phyloP scores from a whole-genome alignment of 257 asterid genomes.

The Galeopsis tetrahit region DNA sequence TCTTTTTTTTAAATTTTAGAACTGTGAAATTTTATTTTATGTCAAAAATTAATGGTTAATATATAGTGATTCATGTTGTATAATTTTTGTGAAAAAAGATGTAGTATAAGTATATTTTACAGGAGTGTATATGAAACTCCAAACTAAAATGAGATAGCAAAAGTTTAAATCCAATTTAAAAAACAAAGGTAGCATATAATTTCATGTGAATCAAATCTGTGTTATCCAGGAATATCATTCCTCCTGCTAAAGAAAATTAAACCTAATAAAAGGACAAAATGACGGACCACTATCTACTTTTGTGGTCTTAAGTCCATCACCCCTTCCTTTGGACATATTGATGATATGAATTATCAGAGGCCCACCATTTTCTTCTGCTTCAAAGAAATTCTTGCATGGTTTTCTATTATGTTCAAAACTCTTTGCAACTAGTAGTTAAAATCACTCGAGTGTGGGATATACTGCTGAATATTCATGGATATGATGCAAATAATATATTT shows the following conservation, averaged over 20 bases:
- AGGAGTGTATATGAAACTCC: no score
- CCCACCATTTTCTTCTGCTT: slow-evolving; percentile 27
- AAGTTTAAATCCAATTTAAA: no score
- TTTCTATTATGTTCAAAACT: neutral
- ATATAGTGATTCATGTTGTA: no score
- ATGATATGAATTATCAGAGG: slow-evolving; percentile 10
- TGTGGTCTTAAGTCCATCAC: slow-evolving; percentile 27
- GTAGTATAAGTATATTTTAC: no score
- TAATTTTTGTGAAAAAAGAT: no score
- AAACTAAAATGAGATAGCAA: no score
- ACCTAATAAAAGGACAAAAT: neutral
- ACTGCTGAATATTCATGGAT: neutral
- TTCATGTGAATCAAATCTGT: neutral
- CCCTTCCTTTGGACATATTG: neutral
- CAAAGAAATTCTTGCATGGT: neutral
- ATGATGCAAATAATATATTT: neutral
- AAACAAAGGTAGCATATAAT: no score
- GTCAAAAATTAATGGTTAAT: no score
- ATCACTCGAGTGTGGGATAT: neutral
- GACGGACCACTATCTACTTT: slow-evolving; percentile 19
- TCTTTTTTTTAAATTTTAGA: no score
- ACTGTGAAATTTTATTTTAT: no score
- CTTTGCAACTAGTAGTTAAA: neutral
- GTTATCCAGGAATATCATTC: neutral
- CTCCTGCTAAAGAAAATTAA: slow-evolving; percentile 12